These are phyloP conservation scores for Phaeosphaeriaceae sp. DNA, from an alignment of 2,329 filamentous ascomycete species.

Conservation along the genomic window DNA sequence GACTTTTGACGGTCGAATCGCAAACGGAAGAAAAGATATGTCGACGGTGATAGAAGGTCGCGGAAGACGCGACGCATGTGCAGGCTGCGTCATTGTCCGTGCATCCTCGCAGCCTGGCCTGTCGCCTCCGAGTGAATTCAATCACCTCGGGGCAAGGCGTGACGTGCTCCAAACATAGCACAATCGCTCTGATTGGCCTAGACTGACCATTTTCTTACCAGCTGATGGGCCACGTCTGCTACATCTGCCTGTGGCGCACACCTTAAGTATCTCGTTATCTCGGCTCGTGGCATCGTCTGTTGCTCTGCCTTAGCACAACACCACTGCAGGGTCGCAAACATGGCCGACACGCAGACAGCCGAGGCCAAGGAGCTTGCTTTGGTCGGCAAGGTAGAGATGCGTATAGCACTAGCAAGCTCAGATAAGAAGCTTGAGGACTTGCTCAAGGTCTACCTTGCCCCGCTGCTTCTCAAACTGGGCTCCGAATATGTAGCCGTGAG, in stretches of 20 bases:
- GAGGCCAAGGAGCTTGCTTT: slow-evolving; percentile 81
- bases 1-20: not conserved
- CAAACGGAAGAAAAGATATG: slow-evolving; percentile 5
- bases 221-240: slow-evolving; percentile 25
- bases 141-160: slow-evolving; percentile 23
- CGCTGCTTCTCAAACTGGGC: slow-evolving; percentile 83
- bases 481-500: slow-evolving; percentile 83
- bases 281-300: not conserved
- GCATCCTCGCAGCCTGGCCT: slow-evolving; percentile 23
- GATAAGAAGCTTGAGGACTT: slow-evolving; percentile 82
- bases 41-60: slow-evolving; percentile 27
- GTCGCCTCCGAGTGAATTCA: slow-evolving; percentile 31
- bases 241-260: slow-evolving; percentile 33
- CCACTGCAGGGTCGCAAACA: slow-evolving; percentile 15
- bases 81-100: slow-evolving; percentile 31
- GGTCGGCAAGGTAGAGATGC: slow-evolving; percentile 83
- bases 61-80: slow-evolving; percentile 32
- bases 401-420: slow-evolving; percentile 81
- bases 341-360: slow-evolving; percentile 40
- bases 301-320: not conserved
- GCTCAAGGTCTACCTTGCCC: slow-evolving; percentile 78
- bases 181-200: slow-evolving; percentile 11
- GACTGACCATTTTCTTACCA: slow-evolving; percentile 7
- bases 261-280: slow-evolving; percentile 7
- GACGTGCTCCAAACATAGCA: slow-evolving; percentile 16